These are phyloP conservation scores for Xylaria sp. DNA, from an alignment of 2,329 filamentous ascomycete species.

Conservation along the genomic window DNA sequence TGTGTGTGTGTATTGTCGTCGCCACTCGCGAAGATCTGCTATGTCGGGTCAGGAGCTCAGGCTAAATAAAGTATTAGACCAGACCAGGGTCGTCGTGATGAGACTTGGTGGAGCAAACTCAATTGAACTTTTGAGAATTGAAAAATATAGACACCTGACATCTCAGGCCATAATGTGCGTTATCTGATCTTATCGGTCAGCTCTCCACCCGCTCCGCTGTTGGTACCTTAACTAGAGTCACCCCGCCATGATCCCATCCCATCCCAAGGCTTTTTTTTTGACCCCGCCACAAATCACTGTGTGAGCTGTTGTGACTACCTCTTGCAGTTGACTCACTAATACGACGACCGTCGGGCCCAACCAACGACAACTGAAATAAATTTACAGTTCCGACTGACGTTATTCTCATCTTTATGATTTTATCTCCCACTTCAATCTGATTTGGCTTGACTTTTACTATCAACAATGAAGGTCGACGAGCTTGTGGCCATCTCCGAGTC, in stretches of 20 bases:
- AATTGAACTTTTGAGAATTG: constrained; percentile 16
- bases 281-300: constrained; percentile 38
- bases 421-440: background rate
- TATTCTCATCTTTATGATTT: background rate
- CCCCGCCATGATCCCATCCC: constrained; percentile 30
- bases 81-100: background rate
- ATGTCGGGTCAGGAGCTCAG: constrained; percentile 15
- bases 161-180: constrained; percentile 27
- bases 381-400: background rate
- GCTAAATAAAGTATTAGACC: background rate
- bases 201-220: background rate
- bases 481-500: constrained; percentile 61
- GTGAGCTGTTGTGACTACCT: constrained; percentile 1
- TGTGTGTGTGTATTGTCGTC: constrained; percentile 9
- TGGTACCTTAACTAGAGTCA: constrained; percentile 10
- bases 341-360: constrained; percentile 7
- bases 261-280: constrained; percentile 32
- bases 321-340: constrained; percentile 32
- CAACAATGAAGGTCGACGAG: constrained; percentile 67
- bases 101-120: constrained; percentile 25
- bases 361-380: background rate
- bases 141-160: constrained; percentile 34
- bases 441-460: background rate
- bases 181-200: constrained; percentile 18
- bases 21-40: constrained; percentile 37